Evolutionary conservation across 78 protist genomes (phyloP).

Genomic region (Dictyostelium citrinum): DNA sequence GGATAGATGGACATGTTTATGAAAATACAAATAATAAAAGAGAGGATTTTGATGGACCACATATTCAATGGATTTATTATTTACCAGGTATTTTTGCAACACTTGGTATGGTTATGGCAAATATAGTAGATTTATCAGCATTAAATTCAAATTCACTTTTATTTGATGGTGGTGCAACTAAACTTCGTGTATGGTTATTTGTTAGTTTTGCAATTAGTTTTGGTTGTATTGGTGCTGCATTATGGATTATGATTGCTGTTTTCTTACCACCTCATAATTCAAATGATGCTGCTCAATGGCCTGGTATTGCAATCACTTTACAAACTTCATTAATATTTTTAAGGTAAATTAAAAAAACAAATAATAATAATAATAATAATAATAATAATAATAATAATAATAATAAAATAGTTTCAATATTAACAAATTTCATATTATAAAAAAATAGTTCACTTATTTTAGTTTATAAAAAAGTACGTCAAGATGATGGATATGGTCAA

Average conservation of each 20-base stretch:
- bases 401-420: no score
- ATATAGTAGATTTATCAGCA: conserved; percentile 30
- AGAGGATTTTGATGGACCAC: conserved; percentile 14
- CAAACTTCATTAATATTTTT: conserved; percentile 55
- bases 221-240: conserved; percentile 58
- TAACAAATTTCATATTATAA: no score
- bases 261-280: conserved; percentile 62
- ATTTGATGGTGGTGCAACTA: background rate
- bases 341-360: background rate
- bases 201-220: conserved; percentile 72
- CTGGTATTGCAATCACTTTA: conserved; percentile 59
- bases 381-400: background rate
- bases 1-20: conserved; percentile 80
- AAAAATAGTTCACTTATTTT: conserved; percentile 39
- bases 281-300: conserved; percentile 42
- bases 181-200: conserved; percentile 44
- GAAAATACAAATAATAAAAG: conserved; percentile 10
- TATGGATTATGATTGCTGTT: conserved; percentile 61
- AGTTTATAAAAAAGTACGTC: conserved; percentile 18
- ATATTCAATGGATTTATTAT: conserved; percentile 68
- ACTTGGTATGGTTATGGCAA: conserved; percentile 51
- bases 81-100: conserved; percentile 72
- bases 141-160: background rate
- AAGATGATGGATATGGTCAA: conserved; percentile 9
- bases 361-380: background rate